Conservation (phyloP, 2,329 filamentous ascomycete species). For the Tolypocladium tropicale region DNA sequence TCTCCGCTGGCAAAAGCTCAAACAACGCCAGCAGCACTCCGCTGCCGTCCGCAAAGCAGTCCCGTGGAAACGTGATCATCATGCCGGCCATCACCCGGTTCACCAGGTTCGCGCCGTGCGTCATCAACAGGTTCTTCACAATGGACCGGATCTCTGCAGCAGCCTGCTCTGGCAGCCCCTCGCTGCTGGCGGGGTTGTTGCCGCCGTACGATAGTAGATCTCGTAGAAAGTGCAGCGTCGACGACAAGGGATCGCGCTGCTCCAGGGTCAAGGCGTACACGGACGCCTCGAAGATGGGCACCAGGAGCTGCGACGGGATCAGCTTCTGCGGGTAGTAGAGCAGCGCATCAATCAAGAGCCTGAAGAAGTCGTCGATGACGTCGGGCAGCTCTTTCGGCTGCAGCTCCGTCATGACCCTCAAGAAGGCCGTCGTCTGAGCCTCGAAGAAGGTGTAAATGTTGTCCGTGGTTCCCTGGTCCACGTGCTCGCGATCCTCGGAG, state of each 20-base stretch:
- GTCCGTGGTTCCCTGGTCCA: constrained; percentile 70
- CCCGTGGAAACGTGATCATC: constrained; percentile 97
- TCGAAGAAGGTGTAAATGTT: constrained; percentile 94
- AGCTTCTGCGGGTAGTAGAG: constrained; percentile 85
- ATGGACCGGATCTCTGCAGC: constrained; percentile 60
- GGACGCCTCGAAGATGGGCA: constrained; percentile 77
- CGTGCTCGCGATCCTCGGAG: constrained; percentile 77
- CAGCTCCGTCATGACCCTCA: constrained; percentile 80
- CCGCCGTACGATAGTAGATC: constrained; percentile 86
- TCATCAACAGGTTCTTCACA: constrained; percentile 60
- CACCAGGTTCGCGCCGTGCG: constrained; percentile 67
- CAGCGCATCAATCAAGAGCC: constrained; percentile 80
- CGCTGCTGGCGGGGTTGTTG: constrained; percentile 57
- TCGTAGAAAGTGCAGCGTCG: constrained; percentile 84
- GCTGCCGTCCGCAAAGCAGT: constrained; percentile 91
- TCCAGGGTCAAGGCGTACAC: constrained; percentile 79
- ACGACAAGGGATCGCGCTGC: constrained; percentile 83
- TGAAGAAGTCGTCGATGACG: constrained; percentile 95
- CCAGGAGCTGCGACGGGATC: constrained; percentile 67
- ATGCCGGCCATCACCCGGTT: constrained; percentile 91
- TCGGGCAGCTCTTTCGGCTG: constrained; percentile 63
- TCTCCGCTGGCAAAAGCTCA: constrained; percentile 71
- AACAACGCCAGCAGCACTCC: constrained; percentile 87
- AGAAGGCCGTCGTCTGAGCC: constrained; percentile 80
- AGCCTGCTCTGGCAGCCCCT: constrained; percentile 44